phyloP scores from a whole-genome alignment of 2,329 filamentous ascomycete genomes.

The Aspergillus alliaceus region DNA sequence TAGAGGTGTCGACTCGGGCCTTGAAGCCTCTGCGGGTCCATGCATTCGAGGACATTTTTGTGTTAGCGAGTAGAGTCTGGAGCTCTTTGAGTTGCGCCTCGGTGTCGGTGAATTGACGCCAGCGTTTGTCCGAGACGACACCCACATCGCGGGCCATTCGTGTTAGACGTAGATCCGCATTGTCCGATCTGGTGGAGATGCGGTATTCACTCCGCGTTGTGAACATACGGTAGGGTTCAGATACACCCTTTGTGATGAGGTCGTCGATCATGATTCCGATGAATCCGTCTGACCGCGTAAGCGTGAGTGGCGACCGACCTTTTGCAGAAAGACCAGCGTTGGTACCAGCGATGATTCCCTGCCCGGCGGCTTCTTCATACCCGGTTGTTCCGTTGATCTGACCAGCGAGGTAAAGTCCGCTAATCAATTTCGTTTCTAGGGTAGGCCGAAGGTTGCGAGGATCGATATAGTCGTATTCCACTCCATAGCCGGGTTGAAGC shows the following conservation, averaged over 20 bases:
- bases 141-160: constrained; percentile 73
- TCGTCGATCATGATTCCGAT: constrained; percentile 99
- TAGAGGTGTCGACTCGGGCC: constrained; percentile 64
- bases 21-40: constrained; percentile 73
- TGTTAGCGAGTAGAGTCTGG: constrained; percentile 58
- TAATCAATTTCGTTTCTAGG: constrained; percentile 89
- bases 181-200: constrained; percentile 88
- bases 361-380: constrained; percentile 94
- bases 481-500: constrained; percentile 93
- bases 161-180: constrained; percentile 86
- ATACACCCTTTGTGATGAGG: constrained; percentile 92
- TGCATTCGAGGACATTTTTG: constrained; percentile 58
- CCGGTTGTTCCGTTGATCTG: constrained; percentile 99
- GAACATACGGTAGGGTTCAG: constrained; percentile 98
- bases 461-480: constrained; percentile 98
- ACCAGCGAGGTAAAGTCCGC: constrained; percentile 85
- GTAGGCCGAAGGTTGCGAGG: constrained; percentile 84
- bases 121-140: constrained; percentile 75
- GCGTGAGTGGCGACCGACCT: constrained; percentile 62
- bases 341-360: constrained; percentile 88
- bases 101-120: constrained; percentile 67
- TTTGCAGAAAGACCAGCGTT: constrained; percentile 84
- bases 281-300: constrained; percentile 85
- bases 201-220: constrained; percentile 94
- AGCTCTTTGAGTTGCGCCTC: constrained; percentile 68